Evolutionary conservation across 2,329 filamentous ascomycete genomes (phyloP).

Genomic region (Bipolaris sorokiniana): DNA sequence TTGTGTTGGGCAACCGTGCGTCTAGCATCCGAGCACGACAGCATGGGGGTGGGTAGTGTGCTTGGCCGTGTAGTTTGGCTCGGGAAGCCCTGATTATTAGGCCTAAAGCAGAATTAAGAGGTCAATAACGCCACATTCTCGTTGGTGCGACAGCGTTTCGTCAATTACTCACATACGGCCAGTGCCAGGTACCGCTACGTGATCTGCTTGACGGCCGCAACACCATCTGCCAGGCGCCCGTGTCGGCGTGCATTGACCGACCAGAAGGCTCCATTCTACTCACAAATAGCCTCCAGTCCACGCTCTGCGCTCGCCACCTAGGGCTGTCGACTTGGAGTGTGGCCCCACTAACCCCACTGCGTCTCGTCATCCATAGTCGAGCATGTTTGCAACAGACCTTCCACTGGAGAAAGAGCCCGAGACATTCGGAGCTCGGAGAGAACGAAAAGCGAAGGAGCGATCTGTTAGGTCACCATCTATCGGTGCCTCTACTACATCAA

Average conservation of each 20-base stretch:
- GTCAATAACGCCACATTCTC: constrained; percentile 41
- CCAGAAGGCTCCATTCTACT: constrained; percentile 15
- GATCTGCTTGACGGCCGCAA: constrained; percentile 30
- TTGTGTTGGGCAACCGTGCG: constrained; percentile 7
- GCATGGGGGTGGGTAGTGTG: background rate
- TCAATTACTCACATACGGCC: constrained; percentile 21
- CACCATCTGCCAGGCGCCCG: constrained; percentile 27
- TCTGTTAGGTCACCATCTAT: constrained; percentile 33
- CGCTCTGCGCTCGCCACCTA: constrained; percentile 20
- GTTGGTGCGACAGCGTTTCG: constrained; percentile 30
- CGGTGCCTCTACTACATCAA: constrained; percentile 35
- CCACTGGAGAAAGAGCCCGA: constrained; percentile 47
- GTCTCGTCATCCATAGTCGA: constrained; percentile 17
- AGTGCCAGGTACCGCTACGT: constrained; percentile 34
- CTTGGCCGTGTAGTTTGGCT: constrained; percentile 15
- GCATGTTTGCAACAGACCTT: constrained; percentile 50
- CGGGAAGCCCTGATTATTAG: constrained; percentile 20
- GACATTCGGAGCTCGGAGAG: constrained; percentile 47
- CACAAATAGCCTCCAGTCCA: constrained; percentile 13
- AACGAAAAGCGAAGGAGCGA: constrained; percentile 43
- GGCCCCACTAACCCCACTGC: constrained; percentile 19
- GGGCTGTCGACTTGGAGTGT: constrained; percentile 24
- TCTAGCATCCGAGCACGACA: constrained; percentile 9
- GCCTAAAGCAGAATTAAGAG: constrained; percentile 19
- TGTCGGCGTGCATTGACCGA: constrained; percentile 25